Evolutionary conservation across 192 early-diverging fungal species (phyloP), one percentile per base, ranked within the genome.

Genomic region (Backusella tuberculispora): DNA sequence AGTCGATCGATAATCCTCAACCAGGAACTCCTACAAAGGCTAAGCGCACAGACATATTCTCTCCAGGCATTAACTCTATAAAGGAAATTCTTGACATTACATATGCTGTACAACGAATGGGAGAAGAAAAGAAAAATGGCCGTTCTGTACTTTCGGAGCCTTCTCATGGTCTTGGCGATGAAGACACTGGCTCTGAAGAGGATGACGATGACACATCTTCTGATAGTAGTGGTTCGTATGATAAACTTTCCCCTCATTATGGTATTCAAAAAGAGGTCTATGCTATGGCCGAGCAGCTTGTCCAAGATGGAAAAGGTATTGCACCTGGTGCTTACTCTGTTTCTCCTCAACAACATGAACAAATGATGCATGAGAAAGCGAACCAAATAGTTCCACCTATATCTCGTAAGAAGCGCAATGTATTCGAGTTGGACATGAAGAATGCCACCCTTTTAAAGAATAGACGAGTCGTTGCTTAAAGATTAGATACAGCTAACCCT

Each of bases 31-130:
- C 79, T 78, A 71, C 13, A 44, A 64, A 81, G 66, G 77, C 81
- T 80, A 71, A 84, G 80, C 29, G 80, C 79, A 53, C 85, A 87
- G 86, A 85, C 76, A 66, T 83, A n/a, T 73, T 88, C 19, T 84
- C 85, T 40, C 88, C 85, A 29, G 86, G 86, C 2, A 76, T 89
- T 50, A 80, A 76, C 15, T 74, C 78, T 21, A 85, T 94, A 71
- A 94, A 93, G 75, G 85, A 93, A 71, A 89, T 89, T 15, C 90
- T 92, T 74, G 91, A 93, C 76, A 83, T 94, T 69, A 89, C 91
- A 26, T 93, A 89, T 74, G 91, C 93, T 43, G 90, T 94, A 47
- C 92, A 92, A 66, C 85, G 93, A 24, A 89, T 93, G 84, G 92
- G 88, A 65, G 89, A 92, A 74, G 88, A 92, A 63, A 85, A 84